These are phyloP conservation scores for Candida smagusa DNA, from an alignment of 1,139 yeast genomes.

Conservation along the genomic window DNA sequence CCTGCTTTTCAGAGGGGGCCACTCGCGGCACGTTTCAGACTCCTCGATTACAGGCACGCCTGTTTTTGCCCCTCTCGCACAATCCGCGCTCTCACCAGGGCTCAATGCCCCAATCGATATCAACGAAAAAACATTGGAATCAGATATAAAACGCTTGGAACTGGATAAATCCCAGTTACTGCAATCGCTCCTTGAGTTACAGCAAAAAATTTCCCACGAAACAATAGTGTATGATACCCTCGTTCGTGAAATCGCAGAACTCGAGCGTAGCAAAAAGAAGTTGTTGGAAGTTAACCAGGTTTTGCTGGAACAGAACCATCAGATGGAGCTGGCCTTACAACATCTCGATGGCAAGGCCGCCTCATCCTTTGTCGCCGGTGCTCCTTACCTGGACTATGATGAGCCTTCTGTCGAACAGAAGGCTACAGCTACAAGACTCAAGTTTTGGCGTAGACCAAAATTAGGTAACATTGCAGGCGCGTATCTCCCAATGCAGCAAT, in stretches of 20 bases:
- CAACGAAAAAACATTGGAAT: constrained; percentile 14
- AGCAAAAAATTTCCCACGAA: constrained; percentile 9
- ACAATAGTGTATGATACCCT: constrained; percentile 24
- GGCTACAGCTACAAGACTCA: constrained; percentile 47
- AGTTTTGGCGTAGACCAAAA: constrained; percentile 56
- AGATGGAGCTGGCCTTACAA: constrained; percentile 13
- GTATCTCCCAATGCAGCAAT: constrained; percentile 2
- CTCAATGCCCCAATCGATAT: neutral
- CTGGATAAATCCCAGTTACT: constrained; percentile 27
- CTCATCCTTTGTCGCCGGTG: constrained; percentile 14
- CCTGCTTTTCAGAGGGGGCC: constrained; percentile 16
- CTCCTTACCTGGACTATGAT: constrained; percentile 14
- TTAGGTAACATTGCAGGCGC: constrained; percentile 13
- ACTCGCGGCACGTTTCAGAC: constrained; percentile 42
- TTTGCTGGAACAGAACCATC: constrained; percentile 24
- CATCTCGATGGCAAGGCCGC: constrained; percentile 1
- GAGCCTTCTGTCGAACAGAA: constrained; percentile 40
- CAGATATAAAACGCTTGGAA: constrained; percentile 29
- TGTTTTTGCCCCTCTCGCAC: constrained; percentile 10
- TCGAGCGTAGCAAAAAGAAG: constrained; percentile 24
- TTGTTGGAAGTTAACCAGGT: constrained; percentile 24
- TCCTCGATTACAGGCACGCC: constrained; percentile 29
- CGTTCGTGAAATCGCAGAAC: constrained; percentile 26
- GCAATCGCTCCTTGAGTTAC: constrained; percentile 22
- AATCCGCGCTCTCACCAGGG: neutral